These are phyloP conservation scores for Borovskyia barvae DNA, from an alignment of 208 protist species.

Conservation along the genomic window DNA sequence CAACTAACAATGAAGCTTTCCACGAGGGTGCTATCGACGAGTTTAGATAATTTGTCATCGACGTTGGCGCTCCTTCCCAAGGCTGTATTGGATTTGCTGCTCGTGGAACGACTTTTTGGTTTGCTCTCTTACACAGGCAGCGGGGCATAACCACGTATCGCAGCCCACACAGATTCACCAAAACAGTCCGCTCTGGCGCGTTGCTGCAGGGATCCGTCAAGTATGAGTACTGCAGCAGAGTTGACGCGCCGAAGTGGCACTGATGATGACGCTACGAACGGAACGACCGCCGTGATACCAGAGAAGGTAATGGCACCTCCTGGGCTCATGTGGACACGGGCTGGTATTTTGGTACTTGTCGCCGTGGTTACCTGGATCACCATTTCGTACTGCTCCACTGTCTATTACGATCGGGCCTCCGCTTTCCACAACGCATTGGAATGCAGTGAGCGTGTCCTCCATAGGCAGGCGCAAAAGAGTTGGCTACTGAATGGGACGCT, in stretches of 20 bases:
- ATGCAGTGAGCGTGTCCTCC: constrained; percentile 55
- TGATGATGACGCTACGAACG: neutral
- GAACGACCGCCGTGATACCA: neutral
- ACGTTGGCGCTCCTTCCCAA: too few species aligned
- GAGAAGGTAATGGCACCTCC: constrained; percentile 2
- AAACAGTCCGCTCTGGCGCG: too few species aligned
- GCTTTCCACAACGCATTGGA: constrained; percentile 60
- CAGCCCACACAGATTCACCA: too few species aligned
- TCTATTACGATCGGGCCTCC: constrained; percentile 73
- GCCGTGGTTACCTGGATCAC: constrained; percentile 56
- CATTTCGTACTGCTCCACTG: constrained; percentile 57
- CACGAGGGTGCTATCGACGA: too few species aligned
- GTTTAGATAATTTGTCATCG: too few species aligned
- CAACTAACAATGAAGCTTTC: too few species aligned
- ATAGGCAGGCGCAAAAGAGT: constrained; percentile 23
- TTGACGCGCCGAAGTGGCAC: neutral
- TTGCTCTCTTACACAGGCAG: too few species aligned
- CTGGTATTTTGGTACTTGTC: constrained; percentile 45
- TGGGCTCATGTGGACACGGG: constrained; percentile 41
- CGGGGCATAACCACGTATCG: too few species aligned
- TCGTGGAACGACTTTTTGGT: too few species aligned
- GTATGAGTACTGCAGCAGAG: too few species aligned
- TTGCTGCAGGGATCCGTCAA: too few species aligned
- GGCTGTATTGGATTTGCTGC: too few species aligned
- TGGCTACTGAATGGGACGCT: constrained; percentile 85